These are phyloP conservation scores for Mollisiaceae sp. DNA, from an alignment of 2,329 filamentous ascomycete genomes.

Conservation along the genomic window DNA sequence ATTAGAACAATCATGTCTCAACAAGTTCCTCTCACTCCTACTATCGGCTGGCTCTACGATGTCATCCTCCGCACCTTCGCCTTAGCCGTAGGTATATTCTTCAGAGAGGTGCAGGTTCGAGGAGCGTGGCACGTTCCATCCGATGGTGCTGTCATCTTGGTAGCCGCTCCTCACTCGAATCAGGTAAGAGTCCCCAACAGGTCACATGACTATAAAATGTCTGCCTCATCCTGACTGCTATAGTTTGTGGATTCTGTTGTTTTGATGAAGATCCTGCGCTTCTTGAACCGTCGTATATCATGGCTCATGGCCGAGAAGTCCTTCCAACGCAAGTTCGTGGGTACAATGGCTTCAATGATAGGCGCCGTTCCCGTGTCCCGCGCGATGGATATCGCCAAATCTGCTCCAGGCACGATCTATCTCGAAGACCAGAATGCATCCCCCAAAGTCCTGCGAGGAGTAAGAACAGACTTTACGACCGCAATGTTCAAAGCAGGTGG, in stretches of 20 bases:
- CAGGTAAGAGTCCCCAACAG: conserved; percentile 41
- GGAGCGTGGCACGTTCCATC: conserved; percentile 91
- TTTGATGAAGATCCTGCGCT: conserved; percentile 83
- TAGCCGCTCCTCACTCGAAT: conserved; percentile 93
- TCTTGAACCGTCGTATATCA: conserved; percentile 81
- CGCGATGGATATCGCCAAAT: conserved; percentile 83
- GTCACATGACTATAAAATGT: conserved; percentile 12
- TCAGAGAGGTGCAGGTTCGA: conserved; percentile 93
- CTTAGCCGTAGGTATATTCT: conserved; percentile 89
- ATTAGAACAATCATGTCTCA: conserved; percentile 9
- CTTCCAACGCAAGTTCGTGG: conserved; percentile 81
- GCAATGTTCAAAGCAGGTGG: conserved; percentile 23
- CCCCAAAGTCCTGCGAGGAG: conserved; percentile 13
- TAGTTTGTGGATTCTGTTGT: conserved; percentile 93
- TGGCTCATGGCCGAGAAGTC: conserved; percentile 94
- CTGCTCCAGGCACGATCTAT: conserved; percentile 77
- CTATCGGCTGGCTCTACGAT: conserved; percentile 66
- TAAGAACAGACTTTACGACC: conserved; percentile 27
- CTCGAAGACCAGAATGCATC: conserved; percentile 4
- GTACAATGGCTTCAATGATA: conserved; percentile 77
- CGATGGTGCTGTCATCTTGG: conserved; percentile 85
- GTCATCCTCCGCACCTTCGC: conserved; percentile 74
- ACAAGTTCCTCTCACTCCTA: not conserved
- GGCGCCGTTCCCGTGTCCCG: conserved; percentile 88
- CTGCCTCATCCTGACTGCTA: not conserved